phyloP scores from a whole-genome alignment of 176 grass and related monocot genomes.

The Aegilops speltoides region DNA sequence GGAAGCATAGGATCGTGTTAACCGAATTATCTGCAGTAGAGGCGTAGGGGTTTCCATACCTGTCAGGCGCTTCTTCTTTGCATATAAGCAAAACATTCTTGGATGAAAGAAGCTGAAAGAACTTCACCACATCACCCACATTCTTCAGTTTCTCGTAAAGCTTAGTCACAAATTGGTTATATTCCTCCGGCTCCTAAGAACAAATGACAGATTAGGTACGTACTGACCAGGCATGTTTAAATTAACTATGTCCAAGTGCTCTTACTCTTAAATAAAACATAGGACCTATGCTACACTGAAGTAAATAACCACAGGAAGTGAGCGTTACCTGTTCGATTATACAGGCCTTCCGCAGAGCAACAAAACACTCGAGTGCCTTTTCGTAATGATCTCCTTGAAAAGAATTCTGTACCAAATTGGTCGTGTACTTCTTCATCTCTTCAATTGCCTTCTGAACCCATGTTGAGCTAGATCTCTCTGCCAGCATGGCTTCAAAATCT shows the following conservation, averaged over 20 bases:
- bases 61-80: constrained; percentile 92
- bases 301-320: background rate
- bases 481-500: constrained; percentile 91
- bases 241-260: background rate
- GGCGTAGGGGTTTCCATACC: constrained; percentile 32
- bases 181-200: constrained; percentile 82
- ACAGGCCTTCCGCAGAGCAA: constrained; percentile 71
- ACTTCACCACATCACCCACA: constrained; percentile 34
- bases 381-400: constrained; percentile 41
- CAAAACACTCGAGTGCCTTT: constrained; percentile 77
- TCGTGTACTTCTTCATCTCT: constrained; percentile 68
- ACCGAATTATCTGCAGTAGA: background rate
- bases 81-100: constrained; percentile 74
- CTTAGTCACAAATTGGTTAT: constrained; percentile 61
- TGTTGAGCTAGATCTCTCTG: constrained; percentile 67
- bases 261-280: constrained; percentile 9
- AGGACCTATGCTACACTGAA: background rate
- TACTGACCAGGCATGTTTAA: background rate
- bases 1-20: background rate
- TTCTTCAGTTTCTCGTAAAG: constrained; percentile 46
- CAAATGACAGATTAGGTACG: background rate
- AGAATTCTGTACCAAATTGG: constrained; percentile 62
- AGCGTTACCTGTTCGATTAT: constrained; percentile 90
- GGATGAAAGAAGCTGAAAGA: constrained; percentile 65
- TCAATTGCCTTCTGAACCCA: constrained; percentile 78